Evolutionary conservation across 495 filamentous ascomycete genomes (phyloP).

Genomic region (Poronia punctata): DNA sequence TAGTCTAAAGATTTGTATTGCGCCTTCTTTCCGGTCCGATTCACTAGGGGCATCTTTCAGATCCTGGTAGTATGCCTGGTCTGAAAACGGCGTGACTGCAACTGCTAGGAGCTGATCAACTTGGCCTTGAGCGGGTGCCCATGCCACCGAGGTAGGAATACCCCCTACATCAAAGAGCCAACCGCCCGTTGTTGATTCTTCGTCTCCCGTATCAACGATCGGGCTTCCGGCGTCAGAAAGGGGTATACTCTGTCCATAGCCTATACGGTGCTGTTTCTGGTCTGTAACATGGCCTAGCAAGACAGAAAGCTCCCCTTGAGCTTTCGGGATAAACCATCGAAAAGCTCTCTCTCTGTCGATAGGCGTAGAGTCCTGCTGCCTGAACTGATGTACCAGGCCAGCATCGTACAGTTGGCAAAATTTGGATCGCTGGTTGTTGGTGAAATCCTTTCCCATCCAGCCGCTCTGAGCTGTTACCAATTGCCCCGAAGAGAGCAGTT

Average conservation of each 20-base stretch:
- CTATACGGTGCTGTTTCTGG: constrained; percentile 29
- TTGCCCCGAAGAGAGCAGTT: constrained; percentile 12
- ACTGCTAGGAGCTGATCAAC: constrained; percentile 37
- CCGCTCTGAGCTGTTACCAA: constrained; percentile 29
- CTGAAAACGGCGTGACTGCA: constrained; percentile 35
- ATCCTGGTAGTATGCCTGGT: constrained; percentile 27
- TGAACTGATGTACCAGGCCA: constrained; percentile 10
- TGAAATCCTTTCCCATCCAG: constrained; percentile 32
- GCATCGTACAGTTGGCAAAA: constrained; percentile 26
- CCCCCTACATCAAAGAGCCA: constrained; percentile 42
- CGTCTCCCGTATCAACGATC: constrained; percentile 10
- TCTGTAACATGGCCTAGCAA: constrained; percentile 30
- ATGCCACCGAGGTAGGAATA: constrained; percentile 35
- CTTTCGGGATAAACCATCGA: constrained; percentile 22
- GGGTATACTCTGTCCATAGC: constrained; percentile 22
- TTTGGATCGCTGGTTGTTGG: constrained; percentile 18
- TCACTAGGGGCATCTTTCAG: constrained; percentile 14
- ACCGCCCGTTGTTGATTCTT: constrained; percentile 21
- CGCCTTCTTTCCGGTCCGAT: constrained; percentile 19
- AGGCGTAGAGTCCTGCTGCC: constrained; percentile 16
- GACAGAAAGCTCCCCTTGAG: constrained; percentile 24
- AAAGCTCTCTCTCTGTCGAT: constrained; percentile 18
- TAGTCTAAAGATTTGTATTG: constrained; percentile 40
- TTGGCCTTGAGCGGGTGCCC: constrained; percentile 31
- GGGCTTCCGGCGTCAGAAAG: constrained; percentile 22